Evolutionary conservation across 768 basidiomycete genomes (phyloP), one percentile per base, ranked within the genome.

Genomic region (Scleroderma citrinum): DNA sequence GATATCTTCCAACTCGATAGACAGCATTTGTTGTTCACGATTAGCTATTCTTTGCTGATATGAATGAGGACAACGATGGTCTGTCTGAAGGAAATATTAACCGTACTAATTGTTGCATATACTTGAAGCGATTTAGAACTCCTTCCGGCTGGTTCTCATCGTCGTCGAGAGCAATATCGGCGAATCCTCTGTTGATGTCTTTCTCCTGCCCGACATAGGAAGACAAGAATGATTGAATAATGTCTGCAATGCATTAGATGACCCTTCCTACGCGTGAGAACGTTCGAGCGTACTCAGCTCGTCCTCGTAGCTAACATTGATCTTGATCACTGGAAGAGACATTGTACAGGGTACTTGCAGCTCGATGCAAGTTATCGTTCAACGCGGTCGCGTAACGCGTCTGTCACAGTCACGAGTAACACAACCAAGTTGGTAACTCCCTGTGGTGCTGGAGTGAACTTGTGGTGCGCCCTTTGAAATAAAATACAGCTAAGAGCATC

Each of bases 1-100:
- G 35, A 98, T 71, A 68, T 99, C 96, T 62, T 92, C 90, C 20
- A 99, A 66, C 58, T 95, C 92, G 52, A 99, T 81, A 35, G 83
- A 72, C 10, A 99, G 71, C 80, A 88, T 88, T 56, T 92, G 82
- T 65, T 92, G 87, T 53, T 96, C 90, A 31, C 96, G 80, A 68
- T 99, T 95, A 44, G 95, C 91, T 51, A 99, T 81, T 38, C 75
- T 73, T 93, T 92, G 91, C 92, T 94, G 59, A 49, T 50, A 32
- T 40, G 55, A 52, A 24, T 7, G 48, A 38, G 57, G 47, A 48
- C 4, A 44, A 60, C 23, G 59, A 37, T 23, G 55, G 20, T 38
- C 23, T 63, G 65, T 56, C 56, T 60, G 58, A 55, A 47, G 40
- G 39, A 31, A 30, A 17, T 46, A 13, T 36, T 3, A 70, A 63